Evolutionary conservation across 2,329 filamentous ascomycete genomes (phyloP), one percentile per base, ranked within the genome.

Genomic region (Sporothrix humicola): DNA sequence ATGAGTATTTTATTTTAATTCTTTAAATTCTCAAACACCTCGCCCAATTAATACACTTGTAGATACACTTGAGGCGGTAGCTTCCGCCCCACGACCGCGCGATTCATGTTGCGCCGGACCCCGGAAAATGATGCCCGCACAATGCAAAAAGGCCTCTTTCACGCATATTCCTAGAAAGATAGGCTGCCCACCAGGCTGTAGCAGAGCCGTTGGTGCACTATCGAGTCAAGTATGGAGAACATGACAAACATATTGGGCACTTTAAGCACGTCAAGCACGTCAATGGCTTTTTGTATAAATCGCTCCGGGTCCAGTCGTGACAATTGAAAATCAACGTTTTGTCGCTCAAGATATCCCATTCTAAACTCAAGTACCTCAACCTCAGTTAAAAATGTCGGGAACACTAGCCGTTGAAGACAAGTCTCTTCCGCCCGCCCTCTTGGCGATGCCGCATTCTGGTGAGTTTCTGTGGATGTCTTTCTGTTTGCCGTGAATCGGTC

Each of bases 341-440:
- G 54, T 12, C 26, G 6, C 9, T 63, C 59, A 44, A 15, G 37
- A 46, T 46, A 46, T 37, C 31, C 59, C 44, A 20, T 10, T n/a
- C 7, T 17, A 37, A 37, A 7, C n/a, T 46, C 31, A 6, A 13
- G 26, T 5, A 23, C 26, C 48, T 23, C 37, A 58, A 44, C 31
- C 31, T 37, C 31, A 37, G 7, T 37, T 37, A 17, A 8, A 31
- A 13, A 56, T n/a, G 37, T 23, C n/a, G 17, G 15, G 6, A 44
- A 65, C 31, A 48, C 58, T 72, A 17, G 69, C 54, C 42, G 54
- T 61, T 4, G 69, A 71, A 37, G 69, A 71, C 54, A 23, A 46
- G 52, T 17, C 37, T n/a, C 56, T 71, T 42, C 68, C 68, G n/a
- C 26, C 59, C 8, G 31, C 13, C 54, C 54, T 48, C 54, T 50